Conservation (phyloP, 2,329 filamentous ascomycete species). For the Eutypella sp. region DNA sequence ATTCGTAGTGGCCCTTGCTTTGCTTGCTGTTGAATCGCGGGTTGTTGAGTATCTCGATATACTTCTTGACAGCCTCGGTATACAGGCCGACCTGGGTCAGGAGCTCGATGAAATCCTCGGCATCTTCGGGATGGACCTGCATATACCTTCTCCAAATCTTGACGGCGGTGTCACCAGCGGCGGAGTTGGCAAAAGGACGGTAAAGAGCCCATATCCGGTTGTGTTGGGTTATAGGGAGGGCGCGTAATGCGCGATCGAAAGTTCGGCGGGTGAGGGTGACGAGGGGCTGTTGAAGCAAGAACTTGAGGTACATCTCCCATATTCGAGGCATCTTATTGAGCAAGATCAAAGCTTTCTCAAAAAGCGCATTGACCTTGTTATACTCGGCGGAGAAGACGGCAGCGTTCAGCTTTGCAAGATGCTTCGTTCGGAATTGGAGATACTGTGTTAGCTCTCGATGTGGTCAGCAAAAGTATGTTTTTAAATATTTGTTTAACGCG, state of each 20-base stretch:
- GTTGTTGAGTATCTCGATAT: constrained; percentile 90
- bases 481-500: background rate
- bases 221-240: constrained; percentile 90
- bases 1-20: constrained; percentile 89
- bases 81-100: constrained; percentile 76
- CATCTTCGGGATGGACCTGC: constrained; percentile 92
- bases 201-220: constrained; percentile 94
- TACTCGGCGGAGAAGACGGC: constrained; percentile 75
- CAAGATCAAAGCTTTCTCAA: constrained; percentile 85
- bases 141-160: constrained; percentile 95
- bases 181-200: constrained; percentile 83
- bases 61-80: constrained; percentile 85
- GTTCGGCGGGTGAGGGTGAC: constrained; percentile 80
- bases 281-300: constrained; percentile 85
- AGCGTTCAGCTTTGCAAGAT: constrained; percentile 77
- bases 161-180: constrained; percentile 82
- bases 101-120: constrained; percentile 91
- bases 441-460: constrained; percentile 62
- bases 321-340: constrained; percentile 98
- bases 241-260: constrained; percentile 88
- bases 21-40: constrained; percentile 86
- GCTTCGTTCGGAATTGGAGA: constrained; percentile 75
- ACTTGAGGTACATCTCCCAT: constrained; percentile 95
- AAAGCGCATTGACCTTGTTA: constrained; percentile 89
- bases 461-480: constrained; percentile 9